Conservation (phyloP, 306 rosid genomes). For the Dicorynia guianensis region DNA sequence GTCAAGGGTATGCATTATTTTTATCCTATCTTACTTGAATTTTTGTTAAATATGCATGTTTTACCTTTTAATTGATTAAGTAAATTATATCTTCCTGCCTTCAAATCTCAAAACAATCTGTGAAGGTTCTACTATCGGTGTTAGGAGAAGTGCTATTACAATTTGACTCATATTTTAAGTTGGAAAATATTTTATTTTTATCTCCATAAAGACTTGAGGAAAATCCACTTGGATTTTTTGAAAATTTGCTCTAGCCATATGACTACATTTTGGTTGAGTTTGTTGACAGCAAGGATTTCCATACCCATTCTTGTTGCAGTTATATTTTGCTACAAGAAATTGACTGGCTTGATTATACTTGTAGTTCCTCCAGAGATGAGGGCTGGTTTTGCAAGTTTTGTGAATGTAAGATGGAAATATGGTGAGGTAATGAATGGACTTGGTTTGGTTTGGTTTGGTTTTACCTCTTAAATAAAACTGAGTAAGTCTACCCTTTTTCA, state of each 20-base stretch:
- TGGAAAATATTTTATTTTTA: neutral
- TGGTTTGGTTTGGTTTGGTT: too few relatives aligned
- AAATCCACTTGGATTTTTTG: neutral
- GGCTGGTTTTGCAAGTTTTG: constrained; percentile 89
- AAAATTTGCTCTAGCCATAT: neutral
- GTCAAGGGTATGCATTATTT: constrained; percentile 70
- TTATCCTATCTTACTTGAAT: neutral
- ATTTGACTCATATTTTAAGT: neutral
- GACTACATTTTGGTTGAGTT: too few relatives aligned
- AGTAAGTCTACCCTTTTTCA: too few relatives aligned
- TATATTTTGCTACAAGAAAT: constrained; percentile 30
- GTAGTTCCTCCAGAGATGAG: constrained; percentile 82
- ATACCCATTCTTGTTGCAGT: constrained; percentile 29
- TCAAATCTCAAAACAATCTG: neutral
- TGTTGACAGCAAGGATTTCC: too few relatives aligned
- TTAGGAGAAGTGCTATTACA: neutral
- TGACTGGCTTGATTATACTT: constrained; percentile 42
- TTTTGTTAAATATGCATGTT: neutral
- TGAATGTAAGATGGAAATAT: constrained; percentile 84
- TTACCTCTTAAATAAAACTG: too few relatives aligned
- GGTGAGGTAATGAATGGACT: constrained; percentile 77
- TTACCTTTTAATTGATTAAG: neutral
- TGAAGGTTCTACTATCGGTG: too few relatives aligned
- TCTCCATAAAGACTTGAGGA: neutral
- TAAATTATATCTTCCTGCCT: neutral